Evolutionary conservation across 306 rosid genomes (phyloP).

Genomic region (Prinsepia uniflora): DNA sequence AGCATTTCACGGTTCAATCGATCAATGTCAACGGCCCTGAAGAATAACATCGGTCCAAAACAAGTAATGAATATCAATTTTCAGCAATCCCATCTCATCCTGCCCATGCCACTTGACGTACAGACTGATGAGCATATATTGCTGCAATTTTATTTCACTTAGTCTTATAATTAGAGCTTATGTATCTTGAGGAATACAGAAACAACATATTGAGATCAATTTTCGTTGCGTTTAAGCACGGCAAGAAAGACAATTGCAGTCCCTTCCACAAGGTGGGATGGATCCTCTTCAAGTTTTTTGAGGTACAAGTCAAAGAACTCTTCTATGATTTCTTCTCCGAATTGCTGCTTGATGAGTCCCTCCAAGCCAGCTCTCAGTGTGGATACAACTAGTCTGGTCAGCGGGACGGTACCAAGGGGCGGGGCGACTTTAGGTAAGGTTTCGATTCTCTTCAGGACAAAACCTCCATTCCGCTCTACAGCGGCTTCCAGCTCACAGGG

Average conservation of each 20-base stretch:
- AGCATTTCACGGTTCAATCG: no score
- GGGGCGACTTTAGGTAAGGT: neutral
- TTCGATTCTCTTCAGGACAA: neutral
- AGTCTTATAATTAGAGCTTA: no score
- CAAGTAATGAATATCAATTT: no score
- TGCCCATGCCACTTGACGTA: no score
- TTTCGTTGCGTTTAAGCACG: constrained; percentile 13
- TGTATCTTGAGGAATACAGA: no score
- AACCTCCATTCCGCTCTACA: neutral
- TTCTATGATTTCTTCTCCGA: constrained; percentile 12
- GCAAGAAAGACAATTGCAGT: constrained; percentile 8
- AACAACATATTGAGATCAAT: neutral
- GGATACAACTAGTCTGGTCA: neutral
- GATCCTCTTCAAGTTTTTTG: neutral
- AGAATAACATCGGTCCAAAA: no score
- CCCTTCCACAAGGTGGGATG: neutral
- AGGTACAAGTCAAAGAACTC: constrained; percentile 2
- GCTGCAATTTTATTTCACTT: no score
- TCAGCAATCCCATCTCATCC: no score
- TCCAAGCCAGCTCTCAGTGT: neutral
- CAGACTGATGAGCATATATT: no score
- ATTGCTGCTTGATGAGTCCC: constrained; percentile 9
- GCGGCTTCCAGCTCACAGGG: neutral
- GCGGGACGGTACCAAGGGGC: no score
- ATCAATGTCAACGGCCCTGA: no score